Evolutionary conservation across 148 eudicot species (phyloP).

Genomic region (Hydrangea macrophylla): DNA sequence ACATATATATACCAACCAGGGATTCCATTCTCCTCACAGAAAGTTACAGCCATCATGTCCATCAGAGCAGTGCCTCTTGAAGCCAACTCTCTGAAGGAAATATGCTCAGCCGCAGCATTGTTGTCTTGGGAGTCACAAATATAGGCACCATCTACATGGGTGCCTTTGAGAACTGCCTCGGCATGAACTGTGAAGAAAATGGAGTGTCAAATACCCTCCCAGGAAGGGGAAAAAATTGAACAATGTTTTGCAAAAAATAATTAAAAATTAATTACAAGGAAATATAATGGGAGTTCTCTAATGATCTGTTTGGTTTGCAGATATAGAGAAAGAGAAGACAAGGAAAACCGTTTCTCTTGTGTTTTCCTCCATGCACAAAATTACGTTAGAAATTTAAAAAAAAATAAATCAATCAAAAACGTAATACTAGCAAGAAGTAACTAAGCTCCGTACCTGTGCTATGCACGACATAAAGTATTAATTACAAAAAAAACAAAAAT

Average conservation of each 20-base stretch:
- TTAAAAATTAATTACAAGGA: not conserved
- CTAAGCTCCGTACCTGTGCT: too few relatives aligned
- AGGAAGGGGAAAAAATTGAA: not conserved
- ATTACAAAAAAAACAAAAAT: too few relatives aligned
- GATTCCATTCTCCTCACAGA: slow-evolving; percentile 85
- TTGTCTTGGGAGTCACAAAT: slow-evolving; percentile 60
- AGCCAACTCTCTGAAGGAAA: slow-evolving; percentile 80
- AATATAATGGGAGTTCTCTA: not conserved
- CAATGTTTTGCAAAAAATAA: not conserved
- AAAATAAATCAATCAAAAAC: too few relatives aligned
- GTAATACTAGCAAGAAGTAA: too few relatives aligned
- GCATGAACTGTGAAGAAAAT: slow-evolving; percentile 30
- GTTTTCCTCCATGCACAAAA: too few relatives aligned
- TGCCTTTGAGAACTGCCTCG: slow-evolving; percentile 87
- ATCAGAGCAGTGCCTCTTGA: slow-evolving; percentile 69
- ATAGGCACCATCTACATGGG: slow-evolving; percentile 60
- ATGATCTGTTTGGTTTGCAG: too few relatives aligned
- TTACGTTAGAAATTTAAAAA: too few relatives aligned
- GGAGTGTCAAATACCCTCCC: not conserved
- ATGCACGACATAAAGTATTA: too few relatives aligned
- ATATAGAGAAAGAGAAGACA: too few relatives aligned
- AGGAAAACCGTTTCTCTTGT: too few relatives aligned
- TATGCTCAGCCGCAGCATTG: slow-evolving; percentile 62
- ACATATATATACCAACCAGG: slow-evolving; percentile 85
- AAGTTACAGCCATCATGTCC: slow-evolving; percentile 87